Conservation (phyloP, 2,329 filamentous ascomycete genomes). For the Nakataea oryzae region DNA sequence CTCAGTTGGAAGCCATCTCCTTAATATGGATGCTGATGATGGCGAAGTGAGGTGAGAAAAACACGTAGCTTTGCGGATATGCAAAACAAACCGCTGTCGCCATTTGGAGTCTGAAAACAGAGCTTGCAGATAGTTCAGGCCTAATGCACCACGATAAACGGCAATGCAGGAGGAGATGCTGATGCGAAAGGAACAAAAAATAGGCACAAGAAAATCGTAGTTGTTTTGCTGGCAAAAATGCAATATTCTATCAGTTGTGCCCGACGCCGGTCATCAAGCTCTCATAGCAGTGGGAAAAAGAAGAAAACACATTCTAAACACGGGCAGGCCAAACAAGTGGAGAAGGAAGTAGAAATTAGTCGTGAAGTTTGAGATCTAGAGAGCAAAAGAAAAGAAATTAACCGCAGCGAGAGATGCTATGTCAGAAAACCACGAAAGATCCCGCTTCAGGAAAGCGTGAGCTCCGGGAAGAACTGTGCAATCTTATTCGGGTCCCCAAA, state of each 20-base stretch:
- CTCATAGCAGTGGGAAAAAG: background rate
- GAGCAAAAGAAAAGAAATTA: background rate
- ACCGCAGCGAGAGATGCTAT: background rate
- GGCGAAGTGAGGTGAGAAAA: background rate
- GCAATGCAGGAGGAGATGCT: background rate
- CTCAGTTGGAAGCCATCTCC: too few relatives aligned
- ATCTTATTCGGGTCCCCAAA: constrained; percentile 27
- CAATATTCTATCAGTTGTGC: background rate
- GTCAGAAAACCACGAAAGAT: background rate
- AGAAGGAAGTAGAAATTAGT: background rate
- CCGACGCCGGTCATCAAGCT: background rate
- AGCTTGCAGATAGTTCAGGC: background rate
- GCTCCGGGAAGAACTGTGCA: constrained; percentile 25
- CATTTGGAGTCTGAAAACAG: background rate
- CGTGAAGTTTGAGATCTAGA: background rate
- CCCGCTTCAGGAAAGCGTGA: constrained; percentile 8
- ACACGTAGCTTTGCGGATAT: background rate
- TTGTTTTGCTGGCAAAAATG: background rate
- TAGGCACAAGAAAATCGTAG: background rate
- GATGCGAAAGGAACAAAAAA: background rate
- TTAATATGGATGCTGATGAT: background rate
- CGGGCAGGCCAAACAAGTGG: background rate
- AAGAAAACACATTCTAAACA: background rate
- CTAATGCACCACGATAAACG: background rate
- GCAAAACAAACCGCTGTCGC: background rate